These are phyloP conservation scores for Hondaea fermentalgiana DNA, from an alignment of 108 stramenopile species.

Conservation along the genomic window DNA sequence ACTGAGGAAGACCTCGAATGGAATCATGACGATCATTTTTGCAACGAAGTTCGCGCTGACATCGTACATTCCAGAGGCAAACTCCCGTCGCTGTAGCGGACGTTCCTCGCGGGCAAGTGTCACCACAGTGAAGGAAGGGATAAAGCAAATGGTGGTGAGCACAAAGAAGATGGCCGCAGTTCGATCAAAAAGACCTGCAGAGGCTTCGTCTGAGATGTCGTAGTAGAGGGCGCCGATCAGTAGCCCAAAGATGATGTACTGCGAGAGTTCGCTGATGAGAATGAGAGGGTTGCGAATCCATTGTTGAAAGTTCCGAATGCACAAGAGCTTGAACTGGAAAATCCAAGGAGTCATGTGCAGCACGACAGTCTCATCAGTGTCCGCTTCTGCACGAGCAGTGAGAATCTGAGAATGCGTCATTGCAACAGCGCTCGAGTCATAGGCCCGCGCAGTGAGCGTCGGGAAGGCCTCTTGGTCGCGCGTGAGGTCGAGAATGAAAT, in stretches of 20 bases:
- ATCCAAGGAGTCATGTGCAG: not conserved
- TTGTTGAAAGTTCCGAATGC: not conserved
- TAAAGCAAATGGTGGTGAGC: not conserved
- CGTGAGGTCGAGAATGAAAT: not conserved
- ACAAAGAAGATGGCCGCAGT: not conserved
- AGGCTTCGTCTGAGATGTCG: not conserved
- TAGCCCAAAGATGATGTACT: not conserved
- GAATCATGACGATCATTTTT: not conserved
- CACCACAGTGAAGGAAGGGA: conserved; percentile 5
- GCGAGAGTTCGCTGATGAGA: not conserved
- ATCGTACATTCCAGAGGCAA: not conserved
- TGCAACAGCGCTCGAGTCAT: not conserved
- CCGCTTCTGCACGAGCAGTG: not conserved
- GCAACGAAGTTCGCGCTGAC: not conserved
- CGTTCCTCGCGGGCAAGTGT: not conserved
- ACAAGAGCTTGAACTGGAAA: not conserved
- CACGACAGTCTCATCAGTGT: not conserved
- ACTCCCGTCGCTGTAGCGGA: not conserved
- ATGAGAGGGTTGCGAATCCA: not conserved
- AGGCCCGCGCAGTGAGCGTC: not conserved
- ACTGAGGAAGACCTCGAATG: not conserved
- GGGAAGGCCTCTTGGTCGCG: not conserved
- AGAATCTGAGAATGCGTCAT: not conserved
- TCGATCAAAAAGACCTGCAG: not conserved
- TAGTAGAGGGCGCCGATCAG: not conserved